Base-by-base conservation (phyloP, 2,329 filamentous ascomycete species). In the Claviceps citrina region DNA sequence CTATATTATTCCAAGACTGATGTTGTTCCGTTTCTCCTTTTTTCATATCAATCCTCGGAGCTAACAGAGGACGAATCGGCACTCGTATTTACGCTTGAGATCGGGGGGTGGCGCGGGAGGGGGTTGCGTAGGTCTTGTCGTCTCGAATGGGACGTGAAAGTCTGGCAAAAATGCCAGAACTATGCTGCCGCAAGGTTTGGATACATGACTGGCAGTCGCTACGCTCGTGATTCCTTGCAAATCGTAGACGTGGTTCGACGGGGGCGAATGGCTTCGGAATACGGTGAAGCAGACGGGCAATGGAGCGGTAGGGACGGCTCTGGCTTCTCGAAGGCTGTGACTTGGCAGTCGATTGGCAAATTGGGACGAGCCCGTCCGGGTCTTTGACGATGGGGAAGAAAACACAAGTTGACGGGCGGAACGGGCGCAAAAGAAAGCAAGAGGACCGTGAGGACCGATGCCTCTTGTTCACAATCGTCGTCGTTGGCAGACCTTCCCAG, bases 141-240 rank as follows among this genome's bases (percentile, higher is more conserved):
- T 28, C 32, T 38, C 38, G 18, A 12, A 44, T 39, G 47, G 52
- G 53, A 55, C 52, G 51, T 49, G 49, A 37, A 51, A 54, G 57
- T 63, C 63, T 60, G 64, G 65, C 64, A 58, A 56, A 54, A 54
- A 49, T 55, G 64, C 65, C 65, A 65, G 60, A 60, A 63, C 65
- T 67, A 68, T 52, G 65, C 57, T 51, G 53, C 53, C 53, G 55
- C 56, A 55, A 56, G 52, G 56, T 52, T 54, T 53, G 56, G 51
- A 66, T 62, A 65, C 65, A 68, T 68, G 63, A 64, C 65, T 60
- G 56, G 48, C 42, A 45, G 47, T 49, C 49, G 50, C 46, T 49
- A 46, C 47, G 48, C 50, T 51, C 47, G 43, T 49, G 45, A 51
- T 49, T 49, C 51, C 47, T 47, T 39, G 46, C 45, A 38, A 47